Evolutionary conservation across 257 asterid genomes (phyloP).

Genomic region (Hygrophila difformis): DNA sequence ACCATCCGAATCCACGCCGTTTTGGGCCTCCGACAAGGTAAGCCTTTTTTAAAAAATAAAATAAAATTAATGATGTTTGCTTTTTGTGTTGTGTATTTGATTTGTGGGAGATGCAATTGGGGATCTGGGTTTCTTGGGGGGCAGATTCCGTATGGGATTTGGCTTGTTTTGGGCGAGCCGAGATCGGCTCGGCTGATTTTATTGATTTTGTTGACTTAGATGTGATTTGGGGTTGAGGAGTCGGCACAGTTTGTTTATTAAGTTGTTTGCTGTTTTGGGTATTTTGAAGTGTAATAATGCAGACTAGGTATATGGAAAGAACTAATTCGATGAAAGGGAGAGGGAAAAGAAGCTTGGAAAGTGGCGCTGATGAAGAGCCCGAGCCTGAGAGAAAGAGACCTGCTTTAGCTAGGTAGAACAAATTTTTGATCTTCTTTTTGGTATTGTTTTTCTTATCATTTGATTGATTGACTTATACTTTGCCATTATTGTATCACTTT

Average conservation of each 20-base stretch:
- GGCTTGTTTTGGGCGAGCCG: neutral
- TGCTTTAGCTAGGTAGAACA: slow-evolving; percentile 35
- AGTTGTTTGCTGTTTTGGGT: neutral
- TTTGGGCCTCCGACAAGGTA: too few species aligned
- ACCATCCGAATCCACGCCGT: too few species aligned
- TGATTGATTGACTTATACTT: neutral
- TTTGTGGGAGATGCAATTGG: neutral
- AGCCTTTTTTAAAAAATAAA: too few species aligned
- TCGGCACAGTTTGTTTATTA: too few species aligned
- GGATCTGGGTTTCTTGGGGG: neutral
- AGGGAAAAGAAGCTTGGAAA: slow-evolving; percentile 77
- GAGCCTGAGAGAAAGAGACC: slow-evolving; percentile 53
- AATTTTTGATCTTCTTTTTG: too few species aligned
- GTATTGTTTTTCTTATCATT: too few species aligned
- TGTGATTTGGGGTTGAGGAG: neutral
- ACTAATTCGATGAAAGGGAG: slow-evolving; percentile 58
- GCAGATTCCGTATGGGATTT: neutral
- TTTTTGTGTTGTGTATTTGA: neutral
- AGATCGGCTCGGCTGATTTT: neutral
- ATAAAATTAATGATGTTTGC: too few species aligned
- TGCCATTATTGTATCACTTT: neutral
- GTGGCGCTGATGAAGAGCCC: slow-evolving; percentile 50
- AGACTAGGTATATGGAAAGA: slow-evolving; percentile 83
- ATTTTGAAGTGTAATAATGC: slow-evolving; percentile 34
- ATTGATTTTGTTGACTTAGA: neutral